Base-by-base conservation (phyloP, 352 stramenopile genomes). In the Phytophthora palmivora region DNA sequence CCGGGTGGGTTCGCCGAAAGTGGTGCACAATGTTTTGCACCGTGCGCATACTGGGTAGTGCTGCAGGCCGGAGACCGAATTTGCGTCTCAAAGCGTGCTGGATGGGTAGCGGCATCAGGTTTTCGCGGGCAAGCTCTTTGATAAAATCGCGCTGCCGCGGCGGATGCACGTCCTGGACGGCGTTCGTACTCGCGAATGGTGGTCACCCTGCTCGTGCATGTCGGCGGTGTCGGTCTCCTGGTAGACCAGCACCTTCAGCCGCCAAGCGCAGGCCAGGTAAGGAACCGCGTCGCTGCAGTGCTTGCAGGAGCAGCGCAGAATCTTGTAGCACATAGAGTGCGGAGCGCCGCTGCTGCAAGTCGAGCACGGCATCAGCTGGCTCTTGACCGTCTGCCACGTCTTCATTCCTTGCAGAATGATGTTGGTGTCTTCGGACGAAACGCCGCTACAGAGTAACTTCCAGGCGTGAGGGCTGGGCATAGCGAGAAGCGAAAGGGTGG, bases 11-110 rank as follows among this genome's bases (percentile, higher is more conserved):
- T 3, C 42, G 43, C 12, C 43, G 43, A 6, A 33, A 62, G 43
- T 62, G 43, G 14, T 48, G 8, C 10, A 54, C 24, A 11, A 47
- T 41, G 44, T 63, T 63, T 63, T 63, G 54, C 22, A 63, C 28
- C 6, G 26, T 59, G 2, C 26, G 51, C 1, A 59, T 28, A 0
- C 2, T 8, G 10, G 39, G 51, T 8, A 51, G 39, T 2, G 9
- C 26, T 1, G n/a, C 9, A 3, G 19, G 41, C 4, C 5, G 33
- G 5, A 38, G 33, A 6, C 5, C 28, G 10, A 59, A 59, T 12
- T 43, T 50, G 28, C 51, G 51, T 1, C 1, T 18, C 6, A 59
- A 7, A 8, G 39, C 54, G 16, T 55, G 44, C 5, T 33, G n/a
- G 28, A 56, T 63, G 16, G 34, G 55, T 3, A 28, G 26, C 6